Conservation (phyloP, 1,139 yeast genomes). For the Diutina ranongensis region DNA sequence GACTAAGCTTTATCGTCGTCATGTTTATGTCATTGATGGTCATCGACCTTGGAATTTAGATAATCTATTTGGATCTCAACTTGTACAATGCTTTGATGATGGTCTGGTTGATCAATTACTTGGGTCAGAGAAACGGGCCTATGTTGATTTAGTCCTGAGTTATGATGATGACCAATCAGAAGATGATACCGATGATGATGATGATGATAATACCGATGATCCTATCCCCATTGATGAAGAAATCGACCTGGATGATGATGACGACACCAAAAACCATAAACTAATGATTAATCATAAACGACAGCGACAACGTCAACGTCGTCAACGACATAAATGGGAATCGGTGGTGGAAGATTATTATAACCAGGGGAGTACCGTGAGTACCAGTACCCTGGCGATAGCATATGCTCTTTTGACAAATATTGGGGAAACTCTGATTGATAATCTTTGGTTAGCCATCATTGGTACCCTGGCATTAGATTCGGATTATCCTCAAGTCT, state of each 20-base stretch:
- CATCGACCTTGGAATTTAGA: slow-evolving; percentile 96
- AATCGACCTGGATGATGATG: slow-evolving; percentile 23
- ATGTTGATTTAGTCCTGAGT: slow-evolving; percentile 12
- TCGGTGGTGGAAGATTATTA: slow-evolving; percentile 54
- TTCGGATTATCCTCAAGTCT: slow-evolving; percentile 63
- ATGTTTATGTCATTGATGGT: slow-evolving; percentile 76
- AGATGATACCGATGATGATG: slow-evolving; percentile 16
- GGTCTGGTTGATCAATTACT: slow-evolving; percentile 57
- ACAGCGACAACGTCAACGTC: slow-evolving; percentile 18
- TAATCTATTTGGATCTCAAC: slow-evolving; percentile 77
- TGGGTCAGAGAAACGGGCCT: slow-evolving; percentile 42
- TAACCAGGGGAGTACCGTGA: slow-evolving; percentile 68
- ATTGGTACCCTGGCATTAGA: slow-evolving; percentile 83
- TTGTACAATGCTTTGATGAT: slow-evolving; percentile 79
- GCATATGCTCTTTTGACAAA: slow-evolving; percentile 70
- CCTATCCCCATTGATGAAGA: slow-evolving; percentile 15
- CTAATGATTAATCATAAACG: slow-evolving; percentile 15
- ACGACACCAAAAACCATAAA: slow-evolving; percentile 19
- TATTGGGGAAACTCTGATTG: slow-evolving; percentile 49
- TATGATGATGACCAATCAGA: slow-evolving; percentile 15
- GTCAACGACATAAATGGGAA: slow-evolving; percentile 38
- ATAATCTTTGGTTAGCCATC: slow-evolving; percentile 75
- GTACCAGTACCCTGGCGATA: slow-evolving; percentile 68
- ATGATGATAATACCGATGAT: slow-evolving; percentile 18
- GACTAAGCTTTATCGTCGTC: slow-evolving; percentile 23